Conservation (phyloP, 495 filamentous ascomycete species). For the Annulohypoxylon stygium region DNA sequence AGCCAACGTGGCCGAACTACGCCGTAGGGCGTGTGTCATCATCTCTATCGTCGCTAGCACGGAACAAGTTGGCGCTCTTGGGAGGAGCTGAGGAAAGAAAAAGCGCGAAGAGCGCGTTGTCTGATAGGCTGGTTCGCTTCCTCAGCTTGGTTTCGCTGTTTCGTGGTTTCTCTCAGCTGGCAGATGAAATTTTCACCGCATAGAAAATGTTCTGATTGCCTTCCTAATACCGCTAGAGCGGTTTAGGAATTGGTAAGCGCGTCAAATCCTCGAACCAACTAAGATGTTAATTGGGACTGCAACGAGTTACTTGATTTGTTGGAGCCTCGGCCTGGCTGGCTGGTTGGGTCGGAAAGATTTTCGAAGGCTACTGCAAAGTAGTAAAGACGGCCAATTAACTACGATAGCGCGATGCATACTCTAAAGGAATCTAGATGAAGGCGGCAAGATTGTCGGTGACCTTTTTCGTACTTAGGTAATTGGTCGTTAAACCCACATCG, state of each 20-base stretch:
- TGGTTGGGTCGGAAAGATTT: slow-evolving; percentile 25
- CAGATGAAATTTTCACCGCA: slow-evolving; percentile 12
- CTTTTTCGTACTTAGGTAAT: slow-evolving; percentile 13
- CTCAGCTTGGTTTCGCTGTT: slow-evolving; percentile 22
- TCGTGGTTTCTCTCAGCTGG: slow-evolving; percentile 22
- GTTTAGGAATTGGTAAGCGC: slow-evolving; percentile 36
- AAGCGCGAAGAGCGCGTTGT: not conserved
- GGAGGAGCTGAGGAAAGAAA: slow-evolving; percentile 38
- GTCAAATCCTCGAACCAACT: slow-evolving; percentile 37
- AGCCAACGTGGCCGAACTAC: slow-evolving; percentile 5
- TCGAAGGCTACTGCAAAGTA: not conserved
- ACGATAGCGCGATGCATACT: slow-evolving; percentile 18
- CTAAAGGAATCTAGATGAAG: slow-evolving; percentile 36
- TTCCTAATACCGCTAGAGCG: slow-evolving; percentile 46
- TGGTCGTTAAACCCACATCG: slow-evolving; percentile 1
- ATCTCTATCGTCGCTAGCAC: slow-evolving; percentile 1
- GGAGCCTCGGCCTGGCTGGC: slow-evolving; percentile 7
- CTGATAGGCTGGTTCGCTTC: slow-evolving; percentile 30
- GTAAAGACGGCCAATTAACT: slow-evolving; percentile 27
- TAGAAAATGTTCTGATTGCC: slow-evolving; percentile 27
- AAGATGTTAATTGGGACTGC: slow-evolving; percentile 20
- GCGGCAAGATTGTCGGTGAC: slow-evolving; percentile 34
- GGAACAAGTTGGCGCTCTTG: slow-evolving; percentile 6
- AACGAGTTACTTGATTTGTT: slow-evolving; percentile 39
- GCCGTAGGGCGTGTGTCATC: slow-evolving; percentile 23